Evolutionary conservation across 2,329 filamentous ascomycete species (phyloP).

Genomic region (Periconia sp.): DNA sequence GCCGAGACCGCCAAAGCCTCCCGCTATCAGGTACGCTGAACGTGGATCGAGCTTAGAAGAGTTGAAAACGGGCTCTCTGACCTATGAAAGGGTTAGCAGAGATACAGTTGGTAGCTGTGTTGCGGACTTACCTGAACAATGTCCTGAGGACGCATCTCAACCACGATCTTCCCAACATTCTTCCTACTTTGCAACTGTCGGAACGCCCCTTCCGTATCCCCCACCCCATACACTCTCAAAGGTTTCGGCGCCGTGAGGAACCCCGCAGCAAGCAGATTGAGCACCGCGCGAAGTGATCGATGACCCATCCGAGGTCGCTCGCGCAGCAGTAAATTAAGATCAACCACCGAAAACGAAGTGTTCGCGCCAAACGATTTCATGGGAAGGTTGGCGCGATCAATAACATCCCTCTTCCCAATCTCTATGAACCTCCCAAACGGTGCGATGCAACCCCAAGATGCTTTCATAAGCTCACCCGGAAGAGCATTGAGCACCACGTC

Average conservation of each 20-base stretch:
- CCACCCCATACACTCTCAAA: background rate
- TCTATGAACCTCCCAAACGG: conserved; percentile 22
- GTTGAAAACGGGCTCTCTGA: no score
- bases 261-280: background rate
- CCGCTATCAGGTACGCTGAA: conserved; percentile 8
- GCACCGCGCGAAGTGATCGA: background rate
- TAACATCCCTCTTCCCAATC: conserved; percentile 19
- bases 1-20: conserved; percentile 12
- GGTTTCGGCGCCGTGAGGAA: background rate
- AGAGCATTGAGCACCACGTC: conserved; percentile 36
- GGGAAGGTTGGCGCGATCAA: conserved; percentile 4
- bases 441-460: conserved; percentile 46
- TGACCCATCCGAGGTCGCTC: background rate
- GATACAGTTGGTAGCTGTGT: no score
- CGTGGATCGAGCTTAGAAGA: no score
- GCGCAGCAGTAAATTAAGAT: background rate
- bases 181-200: conserved; percentile 18
- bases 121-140: no score
- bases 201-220: background rate
- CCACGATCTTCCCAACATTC: conserved; percentile 16
- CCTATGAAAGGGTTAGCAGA: no score
- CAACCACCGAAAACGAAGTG: background rate
- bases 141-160: no score
- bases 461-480: conserved; percentile 27
- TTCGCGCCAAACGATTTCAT: conserved; percentile 14